Percentiles rank a stretch among this genome's conserved stretches.
Evolutionary conservation across 208 protist species (phyloP).

Genomic region (Leptomonas pyrrhocoris): DNA sequence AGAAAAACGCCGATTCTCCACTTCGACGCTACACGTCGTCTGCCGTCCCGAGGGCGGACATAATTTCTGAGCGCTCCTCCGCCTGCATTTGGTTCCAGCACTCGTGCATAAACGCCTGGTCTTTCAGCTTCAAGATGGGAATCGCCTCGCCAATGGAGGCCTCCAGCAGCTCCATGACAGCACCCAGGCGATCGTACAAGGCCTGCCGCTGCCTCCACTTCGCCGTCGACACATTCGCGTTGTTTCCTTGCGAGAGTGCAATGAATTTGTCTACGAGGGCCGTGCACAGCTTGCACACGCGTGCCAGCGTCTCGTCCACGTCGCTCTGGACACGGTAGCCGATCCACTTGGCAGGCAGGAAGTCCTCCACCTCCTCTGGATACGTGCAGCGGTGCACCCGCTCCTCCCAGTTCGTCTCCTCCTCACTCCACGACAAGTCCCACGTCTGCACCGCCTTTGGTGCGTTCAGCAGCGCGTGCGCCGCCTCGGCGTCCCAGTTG

Average conservation of each 20-base stretch:
- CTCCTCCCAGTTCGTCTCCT: slow-evolving; percentile 80
- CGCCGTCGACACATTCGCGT: slow-evolving; percentile 78
- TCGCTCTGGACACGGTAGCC: slow-evolving; percentile 83
- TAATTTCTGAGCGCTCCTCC: slow-evolving; percentile 82
- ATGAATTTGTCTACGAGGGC: slow-evolving; percentile 87
- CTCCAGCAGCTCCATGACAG: slow-evolving; percentile 90
- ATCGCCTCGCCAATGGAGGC: slow-evolving; percentile 88
- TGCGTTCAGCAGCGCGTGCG: slow-evolving; percentile 53
- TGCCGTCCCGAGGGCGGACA: slow-evolving; percentile 63
- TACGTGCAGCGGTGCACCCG: slow-evolving; percentile 72
- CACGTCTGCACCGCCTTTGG: slow-evolving; percentile 73
- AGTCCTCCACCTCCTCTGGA: slow-evolving; percentile 87
- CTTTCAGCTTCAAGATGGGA: slow-evolving; percentile 75
- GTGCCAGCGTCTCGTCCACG: slow-evolving; percentile 86
- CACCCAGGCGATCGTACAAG: slow-evolving; percentile 76
- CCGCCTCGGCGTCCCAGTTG: slow-evolving; percentile 84
- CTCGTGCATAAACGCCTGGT: slow-evolving; percentile 80
- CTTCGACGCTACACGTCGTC: slow-evolving; percentile 17
- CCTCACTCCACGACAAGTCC: slow-evolving; percentile 81
- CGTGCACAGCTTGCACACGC: slow-evolving; percentile 89
- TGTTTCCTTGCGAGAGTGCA: slow-evolving; percentile 71
- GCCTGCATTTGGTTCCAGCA: slow-evolving; percentile 86
- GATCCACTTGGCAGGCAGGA: slow-evolving; percentile 88
- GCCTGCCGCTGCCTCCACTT: slow-evolving; percentile 87
- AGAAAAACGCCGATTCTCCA: not conserved